phyloP scores from a whole-genome alignment of 148 eudicot species.

The Amaranthus cruentus region DNA sequence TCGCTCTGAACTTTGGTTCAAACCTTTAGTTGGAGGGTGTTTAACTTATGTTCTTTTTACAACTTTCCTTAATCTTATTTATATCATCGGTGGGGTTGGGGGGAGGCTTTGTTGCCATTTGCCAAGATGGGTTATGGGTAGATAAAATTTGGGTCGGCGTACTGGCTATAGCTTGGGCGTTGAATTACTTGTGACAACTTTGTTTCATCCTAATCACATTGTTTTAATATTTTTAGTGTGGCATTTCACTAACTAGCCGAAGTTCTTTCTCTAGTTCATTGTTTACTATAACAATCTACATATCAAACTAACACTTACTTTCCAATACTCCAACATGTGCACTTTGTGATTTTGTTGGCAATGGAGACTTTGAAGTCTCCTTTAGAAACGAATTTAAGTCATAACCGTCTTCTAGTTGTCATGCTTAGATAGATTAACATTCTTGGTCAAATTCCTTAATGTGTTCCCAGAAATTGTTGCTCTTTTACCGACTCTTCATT shows the following conservation, averaged over 20 bases:
- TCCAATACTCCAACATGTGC: too few species aligned
- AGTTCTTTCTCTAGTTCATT: too few species aligned
- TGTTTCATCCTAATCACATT: background rate
- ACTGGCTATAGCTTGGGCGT: background rate
- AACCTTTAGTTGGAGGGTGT: background rate
- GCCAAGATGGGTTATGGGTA: too few species aligned
- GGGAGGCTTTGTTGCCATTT: background rate
- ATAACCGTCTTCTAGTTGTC: background rate
- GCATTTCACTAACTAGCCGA: too few species aligned
- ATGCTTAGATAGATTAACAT: background rate
- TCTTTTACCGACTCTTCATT: background rate
- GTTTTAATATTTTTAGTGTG: too few species aligned
- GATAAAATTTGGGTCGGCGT: too few species aligned
- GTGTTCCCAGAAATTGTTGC: background rate
- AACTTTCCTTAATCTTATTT: background rate
- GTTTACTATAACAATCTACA: too few species aligned
- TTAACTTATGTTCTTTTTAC: background rate
- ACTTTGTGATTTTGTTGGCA: too few species aligned
- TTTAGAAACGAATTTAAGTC: too few species aligned
- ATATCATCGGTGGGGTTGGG: background rate
- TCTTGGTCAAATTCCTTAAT: background rate
- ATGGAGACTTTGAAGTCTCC: too few species aligned
- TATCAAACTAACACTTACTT: too few species aligned
- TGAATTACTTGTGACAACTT: background rate
- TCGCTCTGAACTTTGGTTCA: conserved; percentile 1